These are phyloP conservation scores for Angophora floribunda DNA, from an alignment of 345 rosid species.

Conservation along the genomic window DNA sequence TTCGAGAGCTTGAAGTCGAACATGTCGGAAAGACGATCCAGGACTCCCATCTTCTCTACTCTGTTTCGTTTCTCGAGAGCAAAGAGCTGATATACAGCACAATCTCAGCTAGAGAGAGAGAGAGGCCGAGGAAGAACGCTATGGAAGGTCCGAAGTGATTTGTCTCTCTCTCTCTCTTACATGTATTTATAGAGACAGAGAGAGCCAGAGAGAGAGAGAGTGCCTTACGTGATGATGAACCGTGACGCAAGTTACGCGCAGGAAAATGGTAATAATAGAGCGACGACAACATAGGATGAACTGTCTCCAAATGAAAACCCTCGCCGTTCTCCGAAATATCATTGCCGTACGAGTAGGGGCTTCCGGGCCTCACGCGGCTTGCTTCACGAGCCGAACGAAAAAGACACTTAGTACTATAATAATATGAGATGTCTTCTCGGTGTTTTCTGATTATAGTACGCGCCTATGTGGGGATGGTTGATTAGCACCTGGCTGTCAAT, in stretches of 20 bases:
- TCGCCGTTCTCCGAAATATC: not conserved
- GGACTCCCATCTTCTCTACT: conserved; percentile 25
- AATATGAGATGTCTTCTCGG: not conserved
- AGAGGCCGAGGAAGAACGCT: not conserved
- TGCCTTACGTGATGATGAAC: not conserved
- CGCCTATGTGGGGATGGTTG: not conserved
- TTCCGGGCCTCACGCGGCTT: not conserved
- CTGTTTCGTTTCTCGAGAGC: not conserved
- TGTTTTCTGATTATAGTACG: not conserved
- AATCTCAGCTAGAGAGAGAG: not conserved
- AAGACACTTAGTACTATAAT: not conserved
- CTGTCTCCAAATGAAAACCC: not conserved
- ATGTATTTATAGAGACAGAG: not conserved
- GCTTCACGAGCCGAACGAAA: not conserved
- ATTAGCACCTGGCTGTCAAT: not conserved
- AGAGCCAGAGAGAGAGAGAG: not conserved
- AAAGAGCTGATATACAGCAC: not conserved
- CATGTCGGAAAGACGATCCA: conserved; percentile 26
- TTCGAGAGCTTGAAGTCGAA: conserved; percentile 10
- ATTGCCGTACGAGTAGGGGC: not conserved
- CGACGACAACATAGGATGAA: not conserved
- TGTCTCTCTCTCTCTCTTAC: not conserved
- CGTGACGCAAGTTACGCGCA: not conserved
- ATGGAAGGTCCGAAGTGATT: not conserved
- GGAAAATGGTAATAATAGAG: not conserved